Percentiles rank a stretch among this genome's conserved stretches.
Conservation (phyloP, 495 filamentous ascomycete species). For the Pseudotulostoma volvatum region DNA sequence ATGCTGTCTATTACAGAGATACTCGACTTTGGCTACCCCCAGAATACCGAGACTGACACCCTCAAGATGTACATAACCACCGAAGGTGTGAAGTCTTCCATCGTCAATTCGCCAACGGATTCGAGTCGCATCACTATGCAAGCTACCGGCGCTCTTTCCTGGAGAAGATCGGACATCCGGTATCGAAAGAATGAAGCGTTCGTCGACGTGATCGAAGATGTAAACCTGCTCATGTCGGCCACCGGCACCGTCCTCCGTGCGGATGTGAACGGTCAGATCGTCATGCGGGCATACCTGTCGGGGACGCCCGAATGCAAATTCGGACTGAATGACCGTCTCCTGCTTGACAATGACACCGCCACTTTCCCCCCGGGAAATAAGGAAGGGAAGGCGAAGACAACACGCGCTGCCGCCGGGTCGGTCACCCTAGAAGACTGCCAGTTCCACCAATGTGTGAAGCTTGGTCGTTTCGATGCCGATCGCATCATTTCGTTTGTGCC, state of each 20-base stretch:
- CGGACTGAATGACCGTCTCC: slow-evolving; percentile 87
- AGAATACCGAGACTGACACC: slow-evolving; percentile 97
- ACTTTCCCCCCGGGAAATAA: slow-evolving; percentile 35
- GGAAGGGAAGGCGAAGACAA: slow-evolving; percentile 49
- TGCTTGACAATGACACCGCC: slow-evolving; percentile 65
- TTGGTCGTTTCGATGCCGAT: slow-evolving; percentile 93
- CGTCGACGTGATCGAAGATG: slow-evolving; percentile 98
- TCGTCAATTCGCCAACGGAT: slow-evolving; percentile 51
- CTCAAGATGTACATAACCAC: slow-evolving; percentile 99
- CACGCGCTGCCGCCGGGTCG: slow-evolving; percentile 85
- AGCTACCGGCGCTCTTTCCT: slow-evolving; percentile 91
- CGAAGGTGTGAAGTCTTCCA: slow-evolving; percentile 93
- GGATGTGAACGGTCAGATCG: slow-evolving; percentile 92
- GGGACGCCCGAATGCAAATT: slow-evolving; percentile 99
- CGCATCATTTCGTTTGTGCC: slow-evolving; percentile 96
- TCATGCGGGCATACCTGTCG: slow-evolving; percentile 96
- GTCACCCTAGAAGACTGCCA: slow-evolving; percentile 97
- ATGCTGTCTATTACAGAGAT: slow-evolving; percentile 48
- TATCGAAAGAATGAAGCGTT: slow-evolving; percentile 99
- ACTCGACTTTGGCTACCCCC: slow-evolving; percentile 96
- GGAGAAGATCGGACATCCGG: slow-evolving; percentile 92
- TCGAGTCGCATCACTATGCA: slow-evolving; percentile 98
- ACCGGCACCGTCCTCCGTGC: slow-evolving; percentile 88
- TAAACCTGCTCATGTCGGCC: slow-evolving; percentile 96
- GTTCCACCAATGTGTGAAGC: slow-evolving; percentile 98